These are phyloP conservation scores for Herpotrichia juniperi DNA, from an alignment of 2,329 filamentous ascomycete genomes.

Conservation along the genomic window DNA sequence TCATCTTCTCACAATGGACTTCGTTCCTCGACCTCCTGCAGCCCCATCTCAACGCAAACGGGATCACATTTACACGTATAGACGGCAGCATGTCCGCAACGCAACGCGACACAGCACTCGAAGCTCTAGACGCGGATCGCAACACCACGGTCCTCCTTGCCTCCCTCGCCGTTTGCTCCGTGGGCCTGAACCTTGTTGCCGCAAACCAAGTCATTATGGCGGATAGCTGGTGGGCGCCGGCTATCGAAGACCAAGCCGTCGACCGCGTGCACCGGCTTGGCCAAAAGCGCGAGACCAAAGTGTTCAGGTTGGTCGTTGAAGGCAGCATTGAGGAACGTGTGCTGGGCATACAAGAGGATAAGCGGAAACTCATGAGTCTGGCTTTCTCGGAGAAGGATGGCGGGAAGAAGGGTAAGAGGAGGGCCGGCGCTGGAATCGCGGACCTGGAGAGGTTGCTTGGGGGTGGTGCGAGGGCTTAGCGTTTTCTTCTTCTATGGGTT, in stretches of 20 bases:
- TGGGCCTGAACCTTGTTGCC: slow-evolving; percentile 84
- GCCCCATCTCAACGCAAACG: slow-evolving; percentile 65
- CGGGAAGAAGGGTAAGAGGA: slow-evolving; percentile 57
- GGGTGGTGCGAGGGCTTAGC: too few relatives aligned
- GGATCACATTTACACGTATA: slow-evolving; percentile 71
- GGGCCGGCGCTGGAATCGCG: slow-evolving; percentile 50
- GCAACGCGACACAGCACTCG: slow-evolving; percentile 74
- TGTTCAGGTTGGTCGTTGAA: slow-evolving; percentile 84
- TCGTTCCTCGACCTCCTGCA: slow-evolving; percentile 76
- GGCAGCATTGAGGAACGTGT: slow-evolving; percentile 81
- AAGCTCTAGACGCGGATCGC: slow-evolving; percentile 69
- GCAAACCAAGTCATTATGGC: slow-evolving; percentile 85
- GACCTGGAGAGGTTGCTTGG: slow-evolving; percentile 52
- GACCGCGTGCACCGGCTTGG: slow-evolving; percentile 87
- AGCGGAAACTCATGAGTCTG: slow-evolving; percentile 76
- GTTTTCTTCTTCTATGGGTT: neutral
- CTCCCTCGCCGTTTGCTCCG: slow-evolving; percentile 79
- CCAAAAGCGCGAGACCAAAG: slow-evolving; percentile 77
- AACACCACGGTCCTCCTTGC: slow-evolving; percentile 79
- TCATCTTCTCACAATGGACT: slow-evolving; percentile 81
- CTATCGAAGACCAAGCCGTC: slow-evolving; percentile 89
- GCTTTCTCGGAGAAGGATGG: slow-evolving; percentile 76
- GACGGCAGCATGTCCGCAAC: slow-evolving; percentile 79
- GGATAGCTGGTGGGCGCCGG: slow-evolving; percentile 89
- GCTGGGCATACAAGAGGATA: slow-evolving; percentile 76